phyloP scores from a whole-genome alignment of 2,329 filamentous ascomycete species.

The Fusarium newnesense region DNA sequence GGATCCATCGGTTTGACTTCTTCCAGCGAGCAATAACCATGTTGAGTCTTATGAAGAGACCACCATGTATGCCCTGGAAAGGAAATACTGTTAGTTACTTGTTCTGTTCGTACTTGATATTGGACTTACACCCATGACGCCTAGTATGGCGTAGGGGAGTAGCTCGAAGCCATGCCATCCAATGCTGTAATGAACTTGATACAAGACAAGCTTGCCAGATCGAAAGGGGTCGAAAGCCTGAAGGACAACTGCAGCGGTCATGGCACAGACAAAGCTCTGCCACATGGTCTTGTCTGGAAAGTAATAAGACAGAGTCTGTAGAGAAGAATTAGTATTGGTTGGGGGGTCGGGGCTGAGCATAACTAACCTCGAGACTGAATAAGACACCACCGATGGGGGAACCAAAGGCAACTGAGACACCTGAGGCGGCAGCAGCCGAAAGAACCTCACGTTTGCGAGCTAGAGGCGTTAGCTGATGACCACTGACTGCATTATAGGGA shows the following conservation, averaged over 20 bases:
- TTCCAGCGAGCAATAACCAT: constrained; percentile 88
- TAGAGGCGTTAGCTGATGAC: constrained; percentile 47
- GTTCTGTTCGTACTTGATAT: not conserved
- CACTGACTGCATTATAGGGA: not conserved
- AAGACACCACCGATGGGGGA: constrained; percentile 93
- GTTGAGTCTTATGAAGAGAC: constrained; percentile 93
- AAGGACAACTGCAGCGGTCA: constrained; percentile 95
- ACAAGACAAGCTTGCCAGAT: constrained; percentile 93
- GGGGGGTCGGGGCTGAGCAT: too few species aligned
- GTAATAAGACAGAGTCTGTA: constrained; percentile 84
- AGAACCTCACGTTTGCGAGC: constrained; percentile 93
- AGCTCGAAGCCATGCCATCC: constrained; percentile 97
- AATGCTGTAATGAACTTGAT: constrained; percentile 92
- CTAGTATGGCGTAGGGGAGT: constrained; percentile 85
- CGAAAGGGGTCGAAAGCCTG: constrained; percentile 95
- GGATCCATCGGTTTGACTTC: constrained; percentile 71
- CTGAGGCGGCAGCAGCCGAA: constrained; percentile 90
- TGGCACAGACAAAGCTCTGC: constrained; percentile 99
- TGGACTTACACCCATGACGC: constrained; percentile 75
- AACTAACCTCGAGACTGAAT: constrained; percentile 84
- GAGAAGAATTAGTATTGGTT: not conserved
- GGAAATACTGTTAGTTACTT: constrained; percentile 17
- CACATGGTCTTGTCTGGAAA: constrained; percentile 99
- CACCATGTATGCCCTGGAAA: constrained; percentile 83
- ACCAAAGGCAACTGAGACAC: constrained; percentile 93